Base-by-base conservation (phyloP, 2,329 filamentous ascomycete species). In the Aureobasidium leucospermi region DNA sequence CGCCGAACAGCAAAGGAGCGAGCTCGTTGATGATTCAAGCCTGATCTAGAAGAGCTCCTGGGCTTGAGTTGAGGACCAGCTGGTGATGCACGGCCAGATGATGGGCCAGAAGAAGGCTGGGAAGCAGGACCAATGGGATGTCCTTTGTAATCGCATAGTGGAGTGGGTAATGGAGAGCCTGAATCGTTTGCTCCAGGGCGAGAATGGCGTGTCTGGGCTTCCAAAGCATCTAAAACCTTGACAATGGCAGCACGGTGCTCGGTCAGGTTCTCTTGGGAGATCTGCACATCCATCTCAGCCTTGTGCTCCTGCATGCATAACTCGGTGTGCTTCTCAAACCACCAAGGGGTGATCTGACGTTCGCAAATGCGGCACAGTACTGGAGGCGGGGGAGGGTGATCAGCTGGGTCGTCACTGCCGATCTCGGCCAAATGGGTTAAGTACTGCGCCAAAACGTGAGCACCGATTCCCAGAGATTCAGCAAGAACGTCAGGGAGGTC, bases 281-380 rank as follows among this genome's bases (percentile, higher is more conserved):
- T 87, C 71, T 99, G 93, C 4, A 99, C 91, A 67, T 97, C 93
- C 89, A 96, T 95, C 71, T 99, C 94, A 0, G 94, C 93, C 55
- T 89, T 87, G 70, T 99, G 94, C 71, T 99, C 94, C 71, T 97
- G 92, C 59, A 96, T 79, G 69, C 94, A 99, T 19, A 97, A 78
- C 68, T 99, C 95, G 1, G 93, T 96, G 71, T 99, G 94, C 73
- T 97, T 99, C 75, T 99, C 94, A 67, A 99, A 99, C 95, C 94
- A 99, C 94, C 94, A 99, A 0, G 93, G 91, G 4, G 90, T 90
- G 62, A 99, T 97, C 63, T 96, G 90, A 58, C 94, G 89, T 71
- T 99, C 94, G 73, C 94, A 99, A 59, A 99, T 97, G 56, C 94
- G 90, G 73, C 94, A 99, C 15, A 99, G 82, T 4, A 97, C 88